phyloP scores from a whole-genome alignment of 2,329 filamentous ascomycete species.

The Alternaria sp. region DNA sequence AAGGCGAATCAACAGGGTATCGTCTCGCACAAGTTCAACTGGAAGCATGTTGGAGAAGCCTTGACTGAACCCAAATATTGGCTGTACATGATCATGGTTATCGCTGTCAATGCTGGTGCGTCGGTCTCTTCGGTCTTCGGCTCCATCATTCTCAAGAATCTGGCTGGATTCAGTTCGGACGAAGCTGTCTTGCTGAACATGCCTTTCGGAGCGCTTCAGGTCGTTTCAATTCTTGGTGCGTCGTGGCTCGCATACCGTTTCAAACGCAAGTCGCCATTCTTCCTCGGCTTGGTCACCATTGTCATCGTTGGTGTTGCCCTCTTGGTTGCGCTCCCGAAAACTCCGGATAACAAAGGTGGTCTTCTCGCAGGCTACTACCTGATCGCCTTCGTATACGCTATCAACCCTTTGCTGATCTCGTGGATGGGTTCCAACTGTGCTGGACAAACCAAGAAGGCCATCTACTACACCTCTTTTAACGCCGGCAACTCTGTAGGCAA shows the following conservation, averaged over 20 bases:
- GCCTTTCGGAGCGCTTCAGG: slow-evolving; percentile 54
- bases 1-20: slow-evolving; percentile 77
- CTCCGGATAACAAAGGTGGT: slow-evolving; percentile 51
- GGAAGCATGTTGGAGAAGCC: slow-evolving; percentile 66
- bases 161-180: slow-evolving; percentile 64
- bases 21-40: slow-evolving; percentile 70
- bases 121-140: slow-evolving; percentile 65
- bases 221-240: slow-evolving; percentile 27
- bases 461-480: slow-evolving; percentile 69
- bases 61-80: slow-evolving; percentile 63
- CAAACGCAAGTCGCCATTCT: slow-evolving; percentile 65
- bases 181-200: slow-evolving; percentile 65
- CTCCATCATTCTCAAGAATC: slow-evolving; percentile 61
- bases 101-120: slow-evolving; percentile 40
- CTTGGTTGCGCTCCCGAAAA: slow-evolving; percentile 58
- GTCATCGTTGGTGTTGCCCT: slow-evolving; percentile 67
- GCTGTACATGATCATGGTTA: slow-evolving; percentile 42
- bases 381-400: slow-evolving; percentile 69
- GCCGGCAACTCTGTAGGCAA: slow-evolving; percentile 68
- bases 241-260: slow-evolving; percentile 64
- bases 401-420: slow-evolving; percentile 68
- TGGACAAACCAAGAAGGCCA: slow-evolving; percentile 70
- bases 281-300: slow-evolving; percentile 53
- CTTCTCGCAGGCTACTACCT: slow-evolving; percentile 69
- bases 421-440: slow-evolving; percentile 75